Evolutionary conservation across 2,329 filamentous ascomycete species (phyloP).

Genomic region (Rugonectria rugulosa): DNA sequence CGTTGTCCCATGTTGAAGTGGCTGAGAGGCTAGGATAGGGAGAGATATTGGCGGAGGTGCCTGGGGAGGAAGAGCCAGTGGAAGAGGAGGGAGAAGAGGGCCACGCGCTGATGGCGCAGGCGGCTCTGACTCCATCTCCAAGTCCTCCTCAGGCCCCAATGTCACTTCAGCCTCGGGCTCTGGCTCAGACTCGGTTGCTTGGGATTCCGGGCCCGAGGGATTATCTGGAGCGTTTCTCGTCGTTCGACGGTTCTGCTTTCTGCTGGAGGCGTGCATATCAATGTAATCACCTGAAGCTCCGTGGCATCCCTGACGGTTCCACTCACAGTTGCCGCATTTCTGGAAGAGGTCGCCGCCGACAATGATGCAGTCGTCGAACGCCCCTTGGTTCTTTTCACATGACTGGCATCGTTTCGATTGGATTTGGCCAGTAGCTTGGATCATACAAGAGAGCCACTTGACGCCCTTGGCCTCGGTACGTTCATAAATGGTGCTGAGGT

Average conservation of each 20-base stretch:
- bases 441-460: constrained; percentile 58
- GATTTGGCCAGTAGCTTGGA: constrained; percentile 56
- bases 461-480: constrained; percentile 51
- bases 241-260: constrained; percentile 26
- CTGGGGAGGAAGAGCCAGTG: constrained; percentile 1
- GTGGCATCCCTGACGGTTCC: constrained; percentile 52
- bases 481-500: constrained; percentile 51
- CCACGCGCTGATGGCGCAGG: background rate
- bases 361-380: constrained; percentile 55
- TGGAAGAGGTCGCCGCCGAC: constrained; percentile 52
- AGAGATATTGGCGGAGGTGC: constrained; percentile 6
- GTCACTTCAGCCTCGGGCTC: constrained; percentile 22
- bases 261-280: constrained; percentile 27
- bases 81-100: background rate
- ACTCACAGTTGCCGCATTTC: constrained; percentile 61
- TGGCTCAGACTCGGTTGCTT: constrained; percentile 18
- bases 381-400: constrained; percentile 53
- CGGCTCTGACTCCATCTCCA: constrained; percentile 7
- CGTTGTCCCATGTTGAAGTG: constrained; percentile 19
- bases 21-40: constrained; percentile 6
- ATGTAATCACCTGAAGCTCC: constrained; percentile 38
- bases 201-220: constrained; percentile 17
- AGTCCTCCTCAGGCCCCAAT: constrained; percentile 2
- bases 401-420: constrained; percentile 50
- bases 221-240: background rate